Percentiles rank a stretch among this genome's conserved stretches.
Conservation (phyloP, 306 rosid species). For the Alnus glutinosa region DNA sequence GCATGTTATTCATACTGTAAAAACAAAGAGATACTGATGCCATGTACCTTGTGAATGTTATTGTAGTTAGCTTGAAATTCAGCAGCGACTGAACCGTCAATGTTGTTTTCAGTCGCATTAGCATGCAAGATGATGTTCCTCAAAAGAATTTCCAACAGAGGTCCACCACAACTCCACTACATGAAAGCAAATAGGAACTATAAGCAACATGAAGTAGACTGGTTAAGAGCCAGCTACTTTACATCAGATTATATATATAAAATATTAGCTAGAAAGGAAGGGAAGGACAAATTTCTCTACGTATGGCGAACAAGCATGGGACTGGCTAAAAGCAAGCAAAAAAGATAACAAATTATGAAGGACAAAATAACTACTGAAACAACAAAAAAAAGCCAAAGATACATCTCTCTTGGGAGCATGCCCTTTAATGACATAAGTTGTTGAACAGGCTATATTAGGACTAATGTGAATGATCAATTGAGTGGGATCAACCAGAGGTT, state of each 20-base stretch:
- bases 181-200: conserved; percentile 11
- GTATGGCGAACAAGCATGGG: not conserved
- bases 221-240: not conserved
- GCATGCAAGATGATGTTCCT: conserved; percentile 58
- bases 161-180: conserved; percentile 88
- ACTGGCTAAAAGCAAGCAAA: conserved; percentile 2
- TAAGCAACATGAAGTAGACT: conserved; percentile 7
- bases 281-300: not conserved
- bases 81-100: conserved; percentile 55
- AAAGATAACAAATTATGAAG: not conserved
- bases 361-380: not conserved
- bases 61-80: conserved; percentile 75
- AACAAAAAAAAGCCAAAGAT: not conserved
- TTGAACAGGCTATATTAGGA: not conserved
- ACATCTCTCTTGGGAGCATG: not conserved
- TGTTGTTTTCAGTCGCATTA: conserved; percentile 42
- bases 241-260: not conserved
- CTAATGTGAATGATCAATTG: not conserved
- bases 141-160: conserved; percentile 71
- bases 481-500: not conserved
- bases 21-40: not conserved
- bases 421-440: not conserved
- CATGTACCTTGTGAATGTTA: conserved; percentile 75
- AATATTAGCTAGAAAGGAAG: not conserved
- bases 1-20: conserved; percentile 20